phyloP scores from a whole-genome alignment of 2,329 filamentous ascomycete species.

The Aspergillus sp. region DNA sequence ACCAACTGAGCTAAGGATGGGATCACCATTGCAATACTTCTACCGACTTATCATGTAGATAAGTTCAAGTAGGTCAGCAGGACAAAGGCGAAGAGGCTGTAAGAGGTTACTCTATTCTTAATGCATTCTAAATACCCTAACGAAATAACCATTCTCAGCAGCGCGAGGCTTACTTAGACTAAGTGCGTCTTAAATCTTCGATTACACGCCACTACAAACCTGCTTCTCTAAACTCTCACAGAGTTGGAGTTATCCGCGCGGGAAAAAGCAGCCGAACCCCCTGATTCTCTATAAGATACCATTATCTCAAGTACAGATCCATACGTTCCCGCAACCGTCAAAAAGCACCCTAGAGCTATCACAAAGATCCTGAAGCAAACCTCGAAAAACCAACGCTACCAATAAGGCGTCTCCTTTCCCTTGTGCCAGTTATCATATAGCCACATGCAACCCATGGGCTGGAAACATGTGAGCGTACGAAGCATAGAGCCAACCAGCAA shows the following conservation, averaged over 20 bases:
- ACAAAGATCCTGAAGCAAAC: constrained; percentile 25
- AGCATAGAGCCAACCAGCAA: constrained; percentile 21
- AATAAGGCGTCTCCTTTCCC: constrained; percentile 8
- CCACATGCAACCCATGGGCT: constrained; percentile 16
- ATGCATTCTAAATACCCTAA: no score
- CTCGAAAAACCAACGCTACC: constrained; percentile 9
- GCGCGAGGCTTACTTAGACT: no score
- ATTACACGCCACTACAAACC: no score
- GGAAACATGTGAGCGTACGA: constrained; percentile 13
- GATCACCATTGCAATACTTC: no score
- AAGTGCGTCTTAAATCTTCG: no score
- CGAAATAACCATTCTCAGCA: no score
- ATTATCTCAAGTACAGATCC: constrained; percentile 38
- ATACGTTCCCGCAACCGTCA: constrained; percentile 42
- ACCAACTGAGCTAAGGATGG: no score
- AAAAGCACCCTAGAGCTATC: constrained; percentile 32
- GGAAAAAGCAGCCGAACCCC: not conserved
- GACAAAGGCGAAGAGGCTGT: no score
- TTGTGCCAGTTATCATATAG: constrained; percentile 34
- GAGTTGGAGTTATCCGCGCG: not conserved
- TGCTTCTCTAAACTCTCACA: not conserved
- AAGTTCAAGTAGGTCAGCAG: no score
- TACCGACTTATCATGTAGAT: no score
- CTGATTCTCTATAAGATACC: not conserved
- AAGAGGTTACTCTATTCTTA: no score